Conservation (phyloP, 306 rosid genomes). For the Prunus mume region DNA sequence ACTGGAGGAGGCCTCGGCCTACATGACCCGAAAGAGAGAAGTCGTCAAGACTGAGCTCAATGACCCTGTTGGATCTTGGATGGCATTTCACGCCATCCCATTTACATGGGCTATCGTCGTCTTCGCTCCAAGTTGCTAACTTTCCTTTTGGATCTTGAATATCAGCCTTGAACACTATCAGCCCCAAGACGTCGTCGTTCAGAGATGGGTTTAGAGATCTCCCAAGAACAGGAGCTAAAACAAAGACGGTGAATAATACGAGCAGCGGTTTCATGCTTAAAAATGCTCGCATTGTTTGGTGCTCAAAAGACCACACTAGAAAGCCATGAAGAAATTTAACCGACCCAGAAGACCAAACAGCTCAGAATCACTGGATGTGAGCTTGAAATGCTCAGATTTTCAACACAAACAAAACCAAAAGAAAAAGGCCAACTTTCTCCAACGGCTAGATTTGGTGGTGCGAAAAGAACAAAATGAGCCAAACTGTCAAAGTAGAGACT, state of each 20-base stretch:
- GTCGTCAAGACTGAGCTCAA: conserved; percentile 77
- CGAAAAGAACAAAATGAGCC: conserved; percentile 4
- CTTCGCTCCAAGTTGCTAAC: conserved; percentile 82
- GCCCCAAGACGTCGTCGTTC: conserved; percentile 92
- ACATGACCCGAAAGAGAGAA: conserved; percentile 76
- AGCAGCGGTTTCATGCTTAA: conserved; percentile 39
- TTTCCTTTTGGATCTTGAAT: conserved; percentile 77
- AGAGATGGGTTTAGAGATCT: conserved; percentile 69
- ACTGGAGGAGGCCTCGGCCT: conserved; percentile 73
- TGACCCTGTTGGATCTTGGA: conserved; percentile 88
- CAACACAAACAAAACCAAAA: conserved; percentile 1
- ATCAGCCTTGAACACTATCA: conserved; percentile 92
- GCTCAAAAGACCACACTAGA: conserved; percentile 15
- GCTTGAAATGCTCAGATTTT: conserved; percentile 8
- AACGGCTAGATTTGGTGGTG: conserved; percentile 49
- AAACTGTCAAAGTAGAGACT: conserved; percentile 8
- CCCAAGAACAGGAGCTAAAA: conserved; percentile 33
- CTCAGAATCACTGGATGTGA: background rate
- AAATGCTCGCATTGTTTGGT: conserved; percentile 38
- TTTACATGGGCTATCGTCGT: conserved; percentile 68
- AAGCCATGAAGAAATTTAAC: conserved; percentile 43
- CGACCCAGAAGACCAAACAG: conserved; percentile 1
- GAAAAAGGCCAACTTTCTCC: background rate
- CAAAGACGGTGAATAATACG: conserved; percentile 32
- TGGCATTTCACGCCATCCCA: conserved; percentile 86